phyloP scores from a whole-genome alignment of 805 yeast species.

The Debaryomyces prosopidis region DNA sequence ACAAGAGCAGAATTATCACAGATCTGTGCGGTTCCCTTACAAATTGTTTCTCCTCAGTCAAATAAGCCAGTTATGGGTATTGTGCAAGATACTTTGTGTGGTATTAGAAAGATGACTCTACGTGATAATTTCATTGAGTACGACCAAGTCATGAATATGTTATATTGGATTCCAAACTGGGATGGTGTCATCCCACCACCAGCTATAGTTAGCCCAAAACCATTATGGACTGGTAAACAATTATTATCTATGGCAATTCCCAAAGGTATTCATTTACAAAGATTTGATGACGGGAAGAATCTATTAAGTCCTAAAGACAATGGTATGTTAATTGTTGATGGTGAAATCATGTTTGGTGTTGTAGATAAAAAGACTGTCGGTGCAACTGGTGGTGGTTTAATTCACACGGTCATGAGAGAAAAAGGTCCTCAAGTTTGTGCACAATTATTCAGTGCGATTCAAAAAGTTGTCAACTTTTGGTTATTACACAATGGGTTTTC shows the following conservation, averaged over 20 bases:
- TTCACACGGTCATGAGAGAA: constrained; percentile 96
- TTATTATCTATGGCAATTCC: constrained; percentile 91
- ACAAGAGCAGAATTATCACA: constrained; percentile 95
- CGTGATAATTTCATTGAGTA: constrained; percentile 87
- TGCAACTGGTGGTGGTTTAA: constrained; percentile 96
- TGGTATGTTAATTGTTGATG: constrained; percentile 94
- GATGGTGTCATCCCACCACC: constrained; percentile 98
- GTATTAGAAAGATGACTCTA: constrained; percentile 91
- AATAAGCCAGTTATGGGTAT: constrained; percentile 99
- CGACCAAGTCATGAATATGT: constrained; percentile 93
- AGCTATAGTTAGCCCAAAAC: constrained; percentile 89
- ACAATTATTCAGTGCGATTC: constrained; percentile 85
- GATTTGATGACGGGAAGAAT: constrained; percentile 89
- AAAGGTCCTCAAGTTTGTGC: constrained; percentile 93
- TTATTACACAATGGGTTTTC: constrained; percentile 95
- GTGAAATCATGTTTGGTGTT: constrained; percentile 96
- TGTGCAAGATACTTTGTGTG: constrained; percentile 98
- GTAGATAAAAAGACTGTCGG: constrained; percentile 98
- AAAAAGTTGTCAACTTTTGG: constrained; percentile 96
- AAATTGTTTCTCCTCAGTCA: constrained; percentile 97
- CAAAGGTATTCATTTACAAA: constrained; percentile 89
- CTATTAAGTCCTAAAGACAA: constrained; percentile 83
- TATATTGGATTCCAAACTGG: constrained; percentile 98
- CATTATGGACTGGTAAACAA: constrained; percentile 98
- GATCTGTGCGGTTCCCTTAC: constrained; percentile 95